Conservation (phyloP, 73 alveolate species). For the Paramecium caudatum region DNA sequence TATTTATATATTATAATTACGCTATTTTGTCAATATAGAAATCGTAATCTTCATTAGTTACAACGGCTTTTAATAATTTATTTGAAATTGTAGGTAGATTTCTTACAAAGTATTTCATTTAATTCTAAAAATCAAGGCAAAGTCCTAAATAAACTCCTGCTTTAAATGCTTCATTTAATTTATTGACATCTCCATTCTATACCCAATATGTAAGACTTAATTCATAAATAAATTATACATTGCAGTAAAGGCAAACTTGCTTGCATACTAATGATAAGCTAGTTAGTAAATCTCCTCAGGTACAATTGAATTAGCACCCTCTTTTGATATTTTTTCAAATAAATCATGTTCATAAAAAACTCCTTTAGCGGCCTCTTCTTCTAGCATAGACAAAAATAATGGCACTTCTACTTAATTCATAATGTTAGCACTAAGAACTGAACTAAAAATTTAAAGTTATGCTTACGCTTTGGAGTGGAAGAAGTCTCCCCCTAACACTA, state of each 20-base stretch:
- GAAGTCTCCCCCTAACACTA: constrained; percentile 63
- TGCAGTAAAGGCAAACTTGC: constrained; percentile 27
- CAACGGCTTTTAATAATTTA: neutral
- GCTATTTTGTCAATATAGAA: constrained; percentile 31
- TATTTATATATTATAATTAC: neutral
- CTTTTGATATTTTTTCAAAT: neutral
- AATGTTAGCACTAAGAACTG: constrained; percentile 57
- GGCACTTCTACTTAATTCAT: constrained; percentile 35
- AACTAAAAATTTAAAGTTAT: neutral
- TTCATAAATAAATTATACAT: neutral
- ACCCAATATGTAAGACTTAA: constrained; percentile 7
- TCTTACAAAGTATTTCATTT: constrained; percentile 39
- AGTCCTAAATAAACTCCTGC: constrained; percentile 66
- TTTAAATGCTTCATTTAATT: constrained; percentile 40
- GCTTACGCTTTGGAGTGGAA: constrained; percentile 65
- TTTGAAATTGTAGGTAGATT: constrained; percentile 23
- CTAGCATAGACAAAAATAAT: constrained; percentile 51
- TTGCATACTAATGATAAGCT: constrained; percentile 51
- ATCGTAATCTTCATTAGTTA: neutral
- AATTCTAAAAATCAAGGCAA: neutral
- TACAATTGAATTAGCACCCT: neutral
- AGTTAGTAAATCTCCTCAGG: constrained; percentile 33
- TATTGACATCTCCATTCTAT: constrained; percentile 13
- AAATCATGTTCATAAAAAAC: constrained; percentile 31
- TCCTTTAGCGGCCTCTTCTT: constrained; percentile 68